phyloP scores from a whole-genome alignment of 352 stramenopile species.

The Halophytophthora batemanensis region DNA sequence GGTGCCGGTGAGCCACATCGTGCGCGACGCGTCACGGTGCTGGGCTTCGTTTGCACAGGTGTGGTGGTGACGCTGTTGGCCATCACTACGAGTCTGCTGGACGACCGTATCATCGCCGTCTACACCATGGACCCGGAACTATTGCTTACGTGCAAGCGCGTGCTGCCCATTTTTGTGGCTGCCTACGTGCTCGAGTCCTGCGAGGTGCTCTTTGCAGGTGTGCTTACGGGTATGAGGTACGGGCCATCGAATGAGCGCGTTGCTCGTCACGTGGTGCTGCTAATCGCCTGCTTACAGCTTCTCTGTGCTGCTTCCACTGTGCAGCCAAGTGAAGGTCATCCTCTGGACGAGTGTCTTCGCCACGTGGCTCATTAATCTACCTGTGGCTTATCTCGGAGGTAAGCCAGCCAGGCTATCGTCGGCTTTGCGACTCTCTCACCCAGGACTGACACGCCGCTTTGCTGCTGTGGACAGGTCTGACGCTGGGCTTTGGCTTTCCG shows the following conservation, averaged over 20 bases:
- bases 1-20: constrained; percentile 47
- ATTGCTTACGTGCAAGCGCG: constrained; percentile 38
- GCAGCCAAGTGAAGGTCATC: constrained; percentile 56
- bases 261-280: neutral
- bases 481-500: constrained; percentile 50
- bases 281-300: constrained; percentile 3
- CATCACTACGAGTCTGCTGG: constrained; percentile 41
- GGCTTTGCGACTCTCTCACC: neutral
- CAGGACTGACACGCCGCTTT: neutral
- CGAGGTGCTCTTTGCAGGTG: constrained; percentile 52
- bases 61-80: constrained; percentile 47
- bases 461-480: constrained; percentile 28
- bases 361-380: constrained; percentile 67
- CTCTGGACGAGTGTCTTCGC: constrained; percentile 60
- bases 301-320: neutral
- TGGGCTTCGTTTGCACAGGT: constrained; percentile 58
- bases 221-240: constrained; percentile 71
- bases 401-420: neutral
- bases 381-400: constrained; percentile 52
- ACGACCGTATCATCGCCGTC: constrained; percentile 45
- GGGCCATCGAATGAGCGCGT: neutral
- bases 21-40: constrained; percentile 44
- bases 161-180: constrained; percentile 59
- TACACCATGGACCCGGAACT: constrained; percentile 60
- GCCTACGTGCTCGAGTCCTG: constrained; percentile 63